Base-by-base conservation (phyloP, 768 basidiomycete species). In the Naganishia onofrii region DNA sequence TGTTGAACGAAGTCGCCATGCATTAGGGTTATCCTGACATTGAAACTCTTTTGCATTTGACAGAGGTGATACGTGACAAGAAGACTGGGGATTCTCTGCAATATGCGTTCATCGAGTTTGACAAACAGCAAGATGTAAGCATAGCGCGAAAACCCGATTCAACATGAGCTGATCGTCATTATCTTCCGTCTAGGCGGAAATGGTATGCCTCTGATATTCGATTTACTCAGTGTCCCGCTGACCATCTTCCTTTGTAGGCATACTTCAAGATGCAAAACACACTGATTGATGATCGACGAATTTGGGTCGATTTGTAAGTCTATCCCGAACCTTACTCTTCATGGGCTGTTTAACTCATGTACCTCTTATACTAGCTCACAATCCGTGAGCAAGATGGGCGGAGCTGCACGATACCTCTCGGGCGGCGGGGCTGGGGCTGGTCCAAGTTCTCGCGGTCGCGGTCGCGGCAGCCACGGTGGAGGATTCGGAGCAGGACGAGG, bases 251-350 rank as follows among this genome's bases (percentile, higher is more conserved):
- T 2, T 15, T 42, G 7, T 42, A 93, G 90, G 96, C 92, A 10
- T 99, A 98, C 81, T 94, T 98, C 83, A 99, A 98, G 81, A 99
- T 99, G 96, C 96, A 98, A 79, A 98, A 98, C 76, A 96, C 98
- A 0, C 84, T 99, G 13, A 90, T 99, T 15, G 96, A 99, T 78
- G 96, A 99, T 81, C 87, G 93, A 17, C 87, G 96, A 15, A 98
- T 99, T 76, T 98, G 95, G 92, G 95, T 99, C 72, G 96, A 98
- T 82, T 98, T 99, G 90, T 94, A 75, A 71, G 90, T 84, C 44
- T n/a, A n/a, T 64, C 23, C 67, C 44, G 32, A 63, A 53, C 52
- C 74, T n/a, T 44, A 53, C 56, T 26, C n/a, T 9, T 42, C 31
- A 31, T 65, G n/a, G n/a, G 21, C 57, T 55, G 34, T 65, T 66